Base-by-base conservation (phyloP, 768 basidiomycete genomes). In the Paxillus involutus region DNA sequence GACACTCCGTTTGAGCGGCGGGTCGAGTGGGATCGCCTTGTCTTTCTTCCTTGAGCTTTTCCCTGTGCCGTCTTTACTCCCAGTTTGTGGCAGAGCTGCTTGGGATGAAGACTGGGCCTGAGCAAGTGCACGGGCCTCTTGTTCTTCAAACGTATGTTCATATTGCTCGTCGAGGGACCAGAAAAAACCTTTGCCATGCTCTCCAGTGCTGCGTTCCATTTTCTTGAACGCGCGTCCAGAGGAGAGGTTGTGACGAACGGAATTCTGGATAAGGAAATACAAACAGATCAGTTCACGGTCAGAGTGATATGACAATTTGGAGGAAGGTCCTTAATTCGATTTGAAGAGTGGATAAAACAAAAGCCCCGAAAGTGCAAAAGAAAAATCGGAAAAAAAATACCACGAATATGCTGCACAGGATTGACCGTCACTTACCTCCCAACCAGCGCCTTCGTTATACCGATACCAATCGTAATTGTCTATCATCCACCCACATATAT, bases 221-320 rank as follows among this genome's bases (percentile, higher is more conserved):
- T 98, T 98, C 68, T 90, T 78, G 73, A 99, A 99, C 0, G 91
- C 93, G 45, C 87, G 84, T 66, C 89, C 88, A 11, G 93, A 91
- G 1, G 94, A 95, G n/a, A 99, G 73, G 67, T 94, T 95, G 65
- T 98, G 94, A 19, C 94, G 88, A 44, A 98, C 88, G 30, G 96
- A 96, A 62, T 90, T 94, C 91, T 94, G 65, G n/a, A 39, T 49
- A 47, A 17, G 54, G 37, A 32, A 37, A 24, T 36, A 57, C 26
- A 50, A 24, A 49, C 42, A n/a, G 32, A 46, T 61, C 50, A 63
- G 60, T 55, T 51, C 39, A 42, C 44, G 36, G 13, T 43, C 26
- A 13, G 44, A 39, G 17, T 37, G 45, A 44, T 13, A n/a, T n/a
- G 26, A 30, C 8, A 14, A 30, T 16, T 29, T 3, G 30, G 16